phyloP scores from a whole-genome alignment of 495 filamentous ascomycete species.

The Trypethelium eluteriae region DNA sequence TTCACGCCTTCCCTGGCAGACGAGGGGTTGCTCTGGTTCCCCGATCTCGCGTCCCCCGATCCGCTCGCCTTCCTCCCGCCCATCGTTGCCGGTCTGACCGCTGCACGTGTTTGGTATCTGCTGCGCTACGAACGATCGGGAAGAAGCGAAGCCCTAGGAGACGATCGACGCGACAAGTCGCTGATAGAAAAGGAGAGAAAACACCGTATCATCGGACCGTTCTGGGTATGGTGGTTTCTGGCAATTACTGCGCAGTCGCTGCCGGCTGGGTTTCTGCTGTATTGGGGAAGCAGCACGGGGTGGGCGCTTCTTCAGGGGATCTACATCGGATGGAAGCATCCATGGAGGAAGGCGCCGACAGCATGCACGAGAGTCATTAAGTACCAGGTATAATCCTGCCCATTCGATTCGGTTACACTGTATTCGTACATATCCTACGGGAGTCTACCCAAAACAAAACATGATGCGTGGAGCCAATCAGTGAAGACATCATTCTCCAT shows the following conservation, averaged over 20 bases:
- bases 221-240: not conserved
- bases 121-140: not conserved
- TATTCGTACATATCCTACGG: not conserved
- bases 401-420: not conserved
- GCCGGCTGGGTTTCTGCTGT: not conserved
- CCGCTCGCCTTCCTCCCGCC: slow-evolving; percentile 57
- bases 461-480: too few species aligned
- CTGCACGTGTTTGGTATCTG: not conserved
- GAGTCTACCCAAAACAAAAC: too few species aligned
- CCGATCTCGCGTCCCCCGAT: slow-evolving; percentile 64
- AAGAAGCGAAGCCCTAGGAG: too few species aligned
- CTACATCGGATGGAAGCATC: not conserved
- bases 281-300: not conserved
- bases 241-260: not conserved
- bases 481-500: too few species aligned
- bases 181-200: not conserved
- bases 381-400: not conserved
- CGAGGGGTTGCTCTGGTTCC: slow-evolving; percentile 78
- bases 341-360: not conserved
- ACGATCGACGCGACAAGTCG: too few species aligned
- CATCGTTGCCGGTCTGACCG: not conserved
- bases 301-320: not conserved
- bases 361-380: not conserved
- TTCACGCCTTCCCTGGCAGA: slow-evolving; percentile 51
- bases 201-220: not conserved